These are phyloP conservation scores for Marchantia polymorpha DNA, from an alignment of 225 moss, liverwort and hornwort genomes.

Conservation along the genomic window DNA sequence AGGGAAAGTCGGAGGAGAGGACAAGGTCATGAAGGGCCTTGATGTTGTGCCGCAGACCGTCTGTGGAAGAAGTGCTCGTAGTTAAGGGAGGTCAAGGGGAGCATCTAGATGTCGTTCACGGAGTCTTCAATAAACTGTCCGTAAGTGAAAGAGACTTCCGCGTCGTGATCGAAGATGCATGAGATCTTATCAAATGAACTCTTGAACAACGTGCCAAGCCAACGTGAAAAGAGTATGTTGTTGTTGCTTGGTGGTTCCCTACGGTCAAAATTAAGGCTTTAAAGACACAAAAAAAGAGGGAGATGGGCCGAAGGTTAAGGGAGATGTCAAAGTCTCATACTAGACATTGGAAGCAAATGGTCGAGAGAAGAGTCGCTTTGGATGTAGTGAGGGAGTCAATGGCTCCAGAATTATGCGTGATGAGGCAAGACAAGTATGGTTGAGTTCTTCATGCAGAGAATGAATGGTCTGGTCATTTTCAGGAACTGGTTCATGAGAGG, in stretches of 20 bases:
- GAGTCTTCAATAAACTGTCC: conserved; percentile 73
- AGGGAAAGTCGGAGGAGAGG: too few species aligned
- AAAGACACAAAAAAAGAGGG: conserved; percentile 77
- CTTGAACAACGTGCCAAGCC: conserved; percentile 64
- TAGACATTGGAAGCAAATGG: conserved; percentile 70
- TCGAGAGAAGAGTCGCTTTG: conserved; percentile 48
- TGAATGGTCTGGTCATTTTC: conserved; percentile 83
- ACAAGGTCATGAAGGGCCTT: conserved; percentile 90
- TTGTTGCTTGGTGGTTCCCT: conserved; percentile 69
- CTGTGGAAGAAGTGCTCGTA: conserved; percentile 80
- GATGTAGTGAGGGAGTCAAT: conserved; percentile 82
- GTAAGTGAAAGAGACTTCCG: conserved; percentile 55
- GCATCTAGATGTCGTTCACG: conserved; percentile 70
- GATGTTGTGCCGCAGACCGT: conserved; percentile 57
- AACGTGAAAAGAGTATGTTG: conserved; percentile 77
- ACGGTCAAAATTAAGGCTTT: conserved; percentile 67
- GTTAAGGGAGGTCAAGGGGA: conserved; percentile 75
- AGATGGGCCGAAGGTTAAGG: conserved; percentile 71
- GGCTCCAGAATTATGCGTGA: conserved; percentile 72
- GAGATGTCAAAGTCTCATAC: conserved; percentile 62
- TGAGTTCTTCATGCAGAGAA: conserved; percentile 98
- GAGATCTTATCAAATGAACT: conserved; percentile 47
- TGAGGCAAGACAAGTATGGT: conserved; percentile 95
- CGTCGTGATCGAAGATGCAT: conserved; percentile 59
- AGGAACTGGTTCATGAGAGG: conserved; percentile 92